These are phyloP conservation scores for Gracilaria domingensis DNA, from an alignment of 23 red algal genomes.

Conservation along the genomic window DNA sequence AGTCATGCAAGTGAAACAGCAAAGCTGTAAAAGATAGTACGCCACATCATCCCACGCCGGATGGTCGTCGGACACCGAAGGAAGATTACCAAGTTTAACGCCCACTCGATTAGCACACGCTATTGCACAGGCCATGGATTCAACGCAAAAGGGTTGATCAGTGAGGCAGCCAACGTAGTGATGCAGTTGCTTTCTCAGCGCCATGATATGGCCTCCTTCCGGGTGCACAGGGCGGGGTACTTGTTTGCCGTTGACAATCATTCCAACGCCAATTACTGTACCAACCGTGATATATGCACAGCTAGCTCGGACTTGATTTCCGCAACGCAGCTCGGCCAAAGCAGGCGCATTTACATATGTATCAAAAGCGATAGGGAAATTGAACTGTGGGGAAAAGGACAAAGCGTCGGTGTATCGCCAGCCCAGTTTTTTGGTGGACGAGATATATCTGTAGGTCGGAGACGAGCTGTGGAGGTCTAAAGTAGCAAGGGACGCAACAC, in stretches of 20 bases:
- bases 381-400: constrained; percentile 59
- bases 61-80: constrained; percentile 75
- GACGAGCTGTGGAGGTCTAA: constrained; percentile 59
- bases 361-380: constrained; percentile 78
- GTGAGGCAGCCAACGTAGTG: constrained; percentile 69
- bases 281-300: constrained; percentile 97
- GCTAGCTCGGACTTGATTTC: constrained; percentile 59
- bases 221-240: constrained; percentile 93
- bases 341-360: constrained; percentile 99
- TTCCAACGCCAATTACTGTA: constrained; percentile 95
- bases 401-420: constrained; percentile 72
- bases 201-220: constrained; percentile 88
- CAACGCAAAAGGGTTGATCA: constrained; percentile 67
- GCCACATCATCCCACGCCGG: constrained; percentile 84
- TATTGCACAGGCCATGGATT: constrained; percentile 82
- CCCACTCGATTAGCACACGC: constrained; percentile 86
- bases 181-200: constrained; percentile 45
- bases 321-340: constrained; percentile 82
- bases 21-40: constrained; percentile 92
- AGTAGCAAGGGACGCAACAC: constrained; percentile 92
- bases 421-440: constrained; percentile 68
- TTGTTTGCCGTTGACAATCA: constrained; percentile 73
- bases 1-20: constrained; percentile 77
- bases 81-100: constrained; percentile 55
- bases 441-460: constrained; percentile 68